phyloP scores from a whole-genome alignment of 1,284 basidiomycete genomes.

The Retiboletus flavoniger region DNA sequence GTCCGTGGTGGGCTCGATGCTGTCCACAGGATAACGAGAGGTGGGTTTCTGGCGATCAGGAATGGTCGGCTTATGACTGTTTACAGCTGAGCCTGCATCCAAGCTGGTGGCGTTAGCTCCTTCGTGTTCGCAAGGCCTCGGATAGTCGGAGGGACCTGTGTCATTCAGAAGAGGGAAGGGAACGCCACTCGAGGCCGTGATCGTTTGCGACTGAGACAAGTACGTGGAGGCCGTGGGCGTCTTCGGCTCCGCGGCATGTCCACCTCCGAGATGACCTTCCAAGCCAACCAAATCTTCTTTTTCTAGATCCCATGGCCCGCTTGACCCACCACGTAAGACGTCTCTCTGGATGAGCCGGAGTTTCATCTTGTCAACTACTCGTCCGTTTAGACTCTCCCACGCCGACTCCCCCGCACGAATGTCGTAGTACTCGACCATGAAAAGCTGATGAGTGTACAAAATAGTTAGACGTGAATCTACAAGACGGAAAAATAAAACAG shows the following conservation, averaged over 20 bases:
- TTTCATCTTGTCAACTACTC: slow-evolving; percentile 45
- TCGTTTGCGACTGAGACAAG: slow-evolving; percentile 35
- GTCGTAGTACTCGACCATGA: slow-evolving; percentile 64
- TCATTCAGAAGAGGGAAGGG: slow-evolving; percentile 37
- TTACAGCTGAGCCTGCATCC: slow-evolving; percentile 15
- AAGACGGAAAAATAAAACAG: slow-evolving; percentile 1
- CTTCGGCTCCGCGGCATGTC: slow-evolving; percentile 38
- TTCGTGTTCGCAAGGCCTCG: slow-evolving; percentile 28
- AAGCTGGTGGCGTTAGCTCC: slow-evolving; percentile 11
- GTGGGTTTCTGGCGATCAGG: slow-evolving; percentile 23
- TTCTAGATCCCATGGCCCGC: slow-evolving; percentile 26
- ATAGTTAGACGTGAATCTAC: slow-evolving; percentile 20
- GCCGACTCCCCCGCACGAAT: slow-evolving; percentile 51
- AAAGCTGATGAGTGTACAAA: slow-evolving; percentile 37
- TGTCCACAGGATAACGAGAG: slow-evolving; percentile 21
- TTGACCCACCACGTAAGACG: slow-evolving; percentile 20
- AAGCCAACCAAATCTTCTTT: slow-evolving; percentile 31
- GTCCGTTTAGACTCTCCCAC: slow-evolving; percentile 41
- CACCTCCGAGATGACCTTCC: slow-evolving; percentile 34
- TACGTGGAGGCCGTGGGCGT: slow-evolving; percentile 38
- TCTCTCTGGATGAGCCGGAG: slow-evolving; percentile 31
- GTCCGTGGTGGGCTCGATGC: slow-evolving; percentile 16
- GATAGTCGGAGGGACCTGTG: slow-evolving; percentile 20
- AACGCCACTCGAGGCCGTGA: slow-evolving; percentile 21
- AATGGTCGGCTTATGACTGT: slow-evolving; percentile 12